phyloP scores from a whole-genome alignment of 2,329 filamentous ascomycete genomes.

The Cadophora malorum region DNA sequence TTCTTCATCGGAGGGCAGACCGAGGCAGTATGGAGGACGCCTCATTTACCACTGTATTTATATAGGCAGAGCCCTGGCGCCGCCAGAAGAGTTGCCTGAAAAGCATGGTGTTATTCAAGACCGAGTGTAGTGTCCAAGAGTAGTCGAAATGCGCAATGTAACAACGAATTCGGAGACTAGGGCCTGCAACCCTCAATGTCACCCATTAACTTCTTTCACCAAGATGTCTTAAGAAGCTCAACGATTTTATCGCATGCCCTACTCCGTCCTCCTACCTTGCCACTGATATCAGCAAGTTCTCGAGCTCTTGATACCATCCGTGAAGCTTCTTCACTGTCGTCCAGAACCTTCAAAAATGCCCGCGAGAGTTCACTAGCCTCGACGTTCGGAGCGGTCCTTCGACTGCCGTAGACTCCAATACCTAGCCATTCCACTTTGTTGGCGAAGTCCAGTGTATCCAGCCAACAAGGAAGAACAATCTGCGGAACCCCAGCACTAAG shows the following conservation, averaged over 20 bases:
- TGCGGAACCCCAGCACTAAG: slow-evolving; percentile 54
- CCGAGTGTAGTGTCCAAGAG: not conserved
- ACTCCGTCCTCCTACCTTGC: slow-evolving; percentile 30
- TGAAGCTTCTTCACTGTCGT: slow-evolving; percentile 26
- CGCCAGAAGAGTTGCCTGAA: not conserved
- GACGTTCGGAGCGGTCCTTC: slow-evolving; percentile 28
- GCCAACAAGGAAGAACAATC: slow-evolving; percentile 54
- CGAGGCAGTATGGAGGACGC: not conserved
- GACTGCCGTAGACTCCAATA: slow-evolving; percentile 46
- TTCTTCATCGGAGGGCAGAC: slow-evolving; percentile 6
- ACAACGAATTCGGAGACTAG: not conserved
- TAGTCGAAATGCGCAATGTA: slow-evolving; percentile 1
- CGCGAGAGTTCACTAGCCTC: slow-evolving; percentile 31
- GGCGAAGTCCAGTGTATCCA: slow-evolving; percentile 54
- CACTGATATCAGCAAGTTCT: slow-evolving; percentile 29
- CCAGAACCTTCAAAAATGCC: slow-evolving; percentile 34
- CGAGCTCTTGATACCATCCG: slow-evolving; percentile 32
- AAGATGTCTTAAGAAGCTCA: slow-evolving; percentile 29
- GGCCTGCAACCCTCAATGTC: not conserved
- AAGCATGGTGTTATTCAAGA: not conserved
- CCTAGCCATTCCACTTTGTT: slow-evolving; percentile 50
- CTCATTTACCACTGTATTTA: too few species aligned
- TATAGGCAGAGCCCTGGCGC: not conserved
- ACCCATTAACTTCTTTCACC: not conserved
- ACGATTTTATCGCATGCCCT: slow-evolving; percentile 37